A percentile compares a stretch with the other conserved stretches of the same genome.
Evolutionary conservation across 2,329 filamentous ascomycete species (phyloP).

Genomic region (Zymoseptoria ardabiliae): DNA sequence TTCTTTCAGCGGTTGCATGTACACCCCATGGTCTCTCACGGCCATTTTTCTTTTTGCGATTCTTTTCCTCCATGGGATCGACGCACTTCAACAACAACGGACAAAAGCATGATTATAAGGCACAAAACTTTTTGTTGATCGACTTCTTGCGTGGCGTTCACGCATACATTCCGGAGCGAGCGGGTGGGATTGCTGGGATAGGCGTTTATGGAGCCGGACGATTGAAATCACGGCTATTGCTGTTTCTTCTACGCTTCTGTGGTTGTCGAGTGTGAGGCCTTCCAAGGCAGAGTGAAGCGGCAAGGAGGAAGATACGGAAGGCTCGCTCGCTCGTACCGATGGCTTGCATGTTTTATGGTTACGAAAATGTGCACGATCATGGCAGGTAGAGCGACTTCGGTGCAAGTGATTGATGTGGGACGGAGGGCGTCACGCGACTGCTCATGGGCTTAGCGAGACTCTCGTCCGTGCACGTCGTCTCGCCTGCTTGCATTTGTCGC

Average conservation of each 20-base stretch:
- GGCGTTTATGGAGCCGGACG: neutral
- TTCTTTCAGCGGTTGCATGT: neutral
- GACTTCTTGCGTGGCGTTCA: neutral
- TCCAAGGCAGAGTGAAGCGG: neutral
- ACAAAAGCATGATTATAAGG: conserved; percentile 1
- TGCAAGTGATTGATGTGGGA: neutral
- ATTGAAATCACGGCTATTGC: neutral
- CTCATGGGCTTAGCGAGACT: neutral
- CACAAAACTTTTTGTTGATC: neutral
- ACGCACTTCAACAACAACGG: neutral
- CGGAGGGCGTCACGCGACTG: neutral
- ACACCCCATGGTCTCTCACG: neutral
- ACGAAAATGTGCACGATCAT: neutral
- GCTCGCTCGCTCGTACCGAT: neutral
- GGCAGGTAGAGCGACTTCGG: neutral
- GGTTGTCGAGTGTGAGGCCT: neutral
- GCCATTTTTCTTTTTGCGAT: neutral
- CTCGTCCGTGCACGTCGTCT: neutral
- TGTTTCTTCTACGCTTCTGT: neutral
- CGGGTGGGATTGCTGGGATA: neutral
- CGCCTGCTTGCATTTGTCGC: neutral
- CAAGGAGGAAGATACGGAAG: neutral
- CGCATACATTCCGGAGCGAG: neutral
- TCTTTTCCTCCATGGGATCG: neutral
- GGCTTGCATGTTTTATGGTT: neutral